Percentiles rank a stretch among this genome's conserved stretches.
Evolutionary conservation across 2,329 filamentous ascomycete species (phyloP).

Genomic region (Colletotrichum tanaceti): DNA sequence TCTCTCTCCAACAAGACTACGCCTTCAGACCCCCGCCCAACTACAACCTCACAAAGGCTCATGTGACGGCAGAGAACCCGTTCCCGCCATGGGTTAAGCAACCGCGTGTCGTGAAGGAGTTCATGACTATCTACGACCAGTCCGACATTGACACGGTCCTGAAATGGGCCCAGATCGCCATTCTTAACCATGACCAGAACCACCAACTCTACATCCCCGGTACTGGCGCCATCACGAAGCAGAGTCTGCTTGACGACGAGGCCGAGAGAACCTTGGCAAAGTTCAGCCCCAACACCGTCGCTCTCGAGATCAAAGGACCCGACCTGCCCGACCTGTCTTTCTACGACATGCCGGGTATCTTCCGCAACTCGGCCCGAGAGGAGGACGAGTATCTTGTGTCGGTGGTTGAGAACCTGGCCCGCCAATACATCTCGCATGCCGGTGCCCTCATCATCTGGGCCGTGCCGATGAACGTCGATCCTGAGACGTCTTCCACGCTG

Average conservation of each 20-base stretch:
- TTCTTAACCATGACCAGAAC: conserved; percentile 73
- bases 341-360: conserved; percentile 87
- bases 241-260: conserved; percentile 51
- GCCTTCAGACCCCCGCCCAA: conserved; percentile 59
- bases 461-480: conserved; percentile 81
- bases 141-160: conserved; percentile 74
- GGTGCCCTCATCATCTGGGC: conserved; percentile 83
- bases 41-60: conserved; percentile 55
- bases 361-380: conserved; percentile 73
- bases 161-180: conserved; percentile 80
- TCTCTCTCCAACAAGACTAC: conserved; percentile 76
- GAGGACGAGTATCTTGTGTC: conserved; percentile 76
- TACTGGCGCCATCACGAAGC: conserved; percentile 54
- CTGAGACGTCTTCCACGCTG: conserved; percentile 79
- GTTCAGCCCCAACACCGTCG: conserved; percentile 86
- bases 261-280: conserved; percentile 65
- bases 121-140: conserved; percentile 72
- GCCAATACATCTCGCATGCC: conserved; percentile 74
- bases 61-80: conserved; percentile 62
- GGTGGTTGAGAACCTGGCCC: conserved; percentile 78
- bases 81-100: conserved; percentile 75
- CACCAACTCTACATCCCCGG: conserved; percentile 66
- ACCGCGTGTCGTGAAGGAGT: conserved; percentile 63
- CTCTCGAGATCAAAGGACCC: conserved; percentile 79
- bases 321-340: conserved; percentile 80